A percentile compares a stretch with the other conserved stretches of the same genome.
phyloP scores from a whole-genome alignment of 345 rosid species.

The Acer campestre region DNA sequence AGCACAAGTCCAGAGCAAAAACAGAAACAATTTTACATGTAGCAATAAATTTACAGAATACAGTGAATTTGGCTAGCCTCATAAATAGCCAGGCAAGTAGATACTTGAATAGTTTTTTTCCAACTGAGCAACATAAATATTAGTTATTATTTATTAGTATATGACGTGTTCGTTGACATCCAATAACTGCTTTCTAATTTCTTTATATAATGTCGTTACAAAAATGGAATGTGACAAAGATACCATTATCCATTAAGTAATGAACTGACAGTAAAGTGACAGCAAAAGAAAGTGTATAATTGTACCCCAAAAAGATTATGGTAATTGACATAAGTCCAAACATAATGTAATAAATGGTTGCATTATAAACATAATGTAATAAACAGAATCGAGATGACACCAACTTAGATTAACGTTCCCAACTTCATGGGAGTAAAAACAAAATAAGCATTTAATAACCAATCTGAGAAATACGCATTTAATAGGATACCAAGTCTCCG shows the following conservation, averaged over 20 bases:
- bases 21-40: not conserved
- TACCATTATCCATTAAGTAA: not conserved
- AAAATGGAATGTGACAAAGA: not conserved
- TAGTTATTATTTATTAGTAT: no score
- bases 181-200: not conserved
- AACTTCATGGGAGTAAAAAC: not conserved
- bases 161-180: not conserved
- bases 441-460: not conserved
- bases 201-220: not conserved
- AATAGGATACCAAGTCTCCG: not conserved
- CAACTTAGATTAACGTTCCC: not conserved
- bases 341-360: not conserved
- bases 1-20: not conserved
- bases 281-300: no score
- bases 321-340: not conserved
- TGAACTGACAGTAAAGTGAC: no score
- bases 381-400: not conserved
- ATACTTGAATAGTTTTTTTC: not conserved
- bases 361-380: no score
- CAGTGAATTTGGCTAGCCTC: not conserved
- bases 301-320: no score
- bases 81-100: not conserved
- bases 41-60: not conserved
- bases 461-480: not conserved
- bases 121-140: not conserved